Conservation (phyloP, 306 rosid species). For the Hippophae gyantsensis region DNA sequence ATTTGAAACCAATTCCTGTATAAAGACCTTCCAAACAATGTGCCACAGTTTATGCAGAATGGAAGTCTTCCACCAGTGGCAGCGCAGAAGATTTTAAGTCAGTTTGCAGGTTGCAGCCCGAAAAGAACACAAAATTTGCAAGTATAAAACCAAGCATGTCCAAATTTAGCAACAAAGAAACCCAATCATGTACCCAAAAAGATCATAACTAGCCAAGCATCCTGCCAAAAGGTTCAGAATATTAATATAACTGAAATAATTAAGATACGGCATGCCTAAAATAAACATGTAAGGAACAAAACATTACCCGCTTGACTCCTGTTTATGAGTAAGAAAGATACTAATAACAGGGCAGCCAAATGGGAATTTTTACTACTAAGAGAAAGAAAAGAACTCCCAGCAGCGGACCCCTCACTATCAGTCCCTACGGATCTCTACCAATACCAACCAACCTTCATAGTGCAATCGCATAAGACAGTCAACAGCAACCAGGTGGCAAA, state of each 20-base stretch:
- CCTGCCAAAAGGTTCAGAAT: conserved; percentile 91
- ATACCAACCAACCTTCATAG: conserved; percentile 34
- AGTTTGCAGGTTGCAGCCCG: conserved; percentile 39
- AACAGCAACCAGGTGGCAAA: conserved; percentile 47
- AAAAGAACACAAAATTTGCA: conserved; percentile 29
- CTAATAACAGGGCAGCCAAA: conserved; percentile 50
- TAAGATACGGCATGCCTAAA: conserved; percentile 28
- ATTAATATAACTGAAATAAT: conserved; percentile 50
- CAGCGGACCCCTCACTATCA: conserved; percentile 37
- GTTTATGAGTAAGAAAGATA: conserved; percentile 37
- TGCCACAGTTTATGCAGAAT: conserved; percentile 23
- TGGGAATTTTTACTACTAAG: conserved; percentile 40
- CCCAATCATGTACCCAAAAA: conserved; percentile 72
- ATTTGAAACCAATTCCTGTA: background rate
- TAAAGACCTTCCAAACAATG: conserved; percentile 36
- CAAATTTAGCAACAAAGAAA: conserved; percentile 68
- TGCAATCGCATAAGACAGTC: conserved; percentile 32
- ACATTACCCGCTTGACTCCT: conserved; percentile 73
- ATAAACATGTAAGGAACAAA: conserved; percentile 22
- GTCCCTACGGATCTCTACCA: conserved; percentile 31
- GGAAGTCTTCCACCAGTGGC: conserved; percentile 26
- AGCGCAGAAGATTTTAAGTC: conserved; percentile 21
- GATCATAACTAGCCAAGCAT: conserved; percentile 65
- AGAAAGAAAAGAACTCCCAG: conserved; percentile 39
- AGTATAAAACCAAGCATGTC: conserved; percentile 57